Percentiles rank a stretch among this genome's conserved stretches.
phyloP scores from a whole-genome alignment of 2,329 filamentous ascomycete species.

The Westerdykella aurantiaca region DNA sequence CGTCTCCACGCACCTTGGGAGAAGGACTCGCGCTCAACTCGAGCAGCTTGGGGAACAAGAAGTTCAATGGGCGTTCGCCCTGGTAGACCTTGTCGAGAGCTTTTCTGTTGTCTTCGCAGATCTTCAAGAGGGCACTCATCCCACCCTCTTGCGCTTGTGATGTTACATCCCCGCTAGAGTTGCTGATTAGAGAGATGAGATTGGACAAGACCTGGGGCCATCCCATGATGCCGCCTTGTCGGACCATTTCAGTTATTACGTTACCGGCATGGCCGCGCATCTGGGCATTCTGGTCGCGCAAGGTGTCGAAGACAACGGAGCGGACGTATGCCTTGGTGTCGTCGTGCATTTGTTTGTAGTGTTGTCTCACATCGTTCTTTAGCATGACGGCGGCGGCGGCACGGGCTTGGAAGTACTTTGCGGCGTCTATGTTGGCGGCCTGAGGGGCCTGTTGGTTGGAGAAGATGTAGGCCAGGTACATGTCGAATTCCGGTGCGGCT shows the following conservation, averaged over 20 bases:
- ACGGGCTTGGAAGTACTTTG: conserved; percentile 69
- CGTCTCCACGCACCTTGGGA: conserved; percentile 70
- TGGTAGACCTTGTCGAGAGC: conserved; percentile 81
- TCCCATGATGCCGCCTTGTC: conserved; percentile 73
- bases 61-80: conserved; percentile 78
- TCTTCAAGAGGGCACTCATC: conserved; percentile 87
- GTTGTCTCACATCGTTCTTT: conserved; percentile 81
- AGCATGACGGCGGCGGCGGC: conserved; percentile 88
- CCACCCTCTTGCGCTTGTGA: conserved; percentile 80
- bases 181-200: conserved; percentile 70
- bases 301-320: conserved; percentile 66
- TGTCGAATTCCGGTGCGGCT: conserved; percentile 85
- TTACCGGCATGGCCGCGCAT: conserved; percentile 87
- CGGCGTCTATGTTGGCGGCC: conserved; percentile 53
- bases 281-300: conserved; percentile 75
- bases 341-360: conserved; percentile 70
- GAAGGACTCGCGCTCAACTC: conserved; percentile 73
- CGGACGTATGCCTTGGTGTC: conserved; percentile 71
- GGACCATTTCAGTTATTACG: conserved; percentile 88
- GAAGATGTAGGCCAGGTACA: conserved; percentile 91
- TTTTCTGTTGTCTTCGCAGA: conserved; percentile 93
- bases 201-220: conserved; percentile 90
- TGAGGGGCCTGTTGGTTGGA: conserved; percentile 60
- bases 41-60: conserved; percentile 85
- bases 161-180: conserved; percentile 61